A percentile compares a stretch with the other conserved stretches of the same genome.
Conservation (phyloP, 805 yeast species). For the Lipomyces sp. region DNA sequence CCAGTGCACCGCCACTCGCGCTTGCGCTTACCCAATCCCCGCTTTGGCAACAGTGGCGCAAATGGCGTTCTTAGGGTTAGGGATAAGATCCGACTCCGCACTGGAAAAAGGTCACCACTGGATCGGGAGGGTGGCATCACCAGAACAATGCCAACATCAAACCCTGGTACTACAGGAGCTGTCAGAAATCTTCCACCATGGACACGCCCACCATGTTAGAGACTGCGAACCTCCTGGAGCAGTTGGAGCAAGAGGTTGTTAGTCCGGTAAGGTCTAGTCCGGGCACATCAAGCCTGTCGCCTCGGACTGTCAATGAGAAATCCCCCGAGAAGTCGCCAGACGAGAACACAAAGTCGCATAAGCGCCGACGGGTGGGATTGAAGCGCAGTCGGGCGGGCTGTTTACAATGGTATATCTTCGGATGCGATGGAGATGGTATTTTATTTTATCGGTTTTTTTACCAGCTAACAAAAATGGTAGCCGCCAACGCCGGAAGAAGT, state of each 20-base stretch:
- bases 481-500: conserved; percentile 34
- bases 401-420: conserved; percentile 27
- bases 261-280: neutral
- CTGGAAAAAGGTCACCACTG: too few relatives aligned
- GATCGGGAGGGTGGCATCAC: neutral
- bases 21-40: neutral
- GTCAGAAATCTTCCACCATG: neutral
- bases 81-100: neutral
- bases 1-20: neutral
- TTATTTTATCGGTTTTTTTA: too few relatives aligned
- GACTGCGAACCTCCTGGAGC: neutral
- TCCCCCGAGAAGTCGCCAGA: neutral
- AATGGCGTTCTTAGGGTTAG: neutral
- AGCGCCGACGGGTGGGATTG: conserved; percentile 29
- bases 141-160: neutral
- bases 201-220: neutral
- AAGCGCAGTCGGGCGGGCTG: conserved; percentile 35
- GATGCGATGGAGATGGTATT: neutral
- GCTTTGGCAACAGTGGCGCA: neutral
- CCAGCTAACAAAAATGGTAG: conserved; percentile 9
- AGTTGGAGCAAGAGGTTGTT: neutral
- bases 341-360: conserved; percentile 7
- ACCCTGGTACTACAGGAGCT: neutral
- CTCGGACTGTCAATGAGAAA: neutral
- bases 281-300: neutral